Evolutionary conservation across 129 eudicot genomes (phyloP), one percentile per base, ranked within the genome.

Genomic region (Flaveria bidentis): DNA sequence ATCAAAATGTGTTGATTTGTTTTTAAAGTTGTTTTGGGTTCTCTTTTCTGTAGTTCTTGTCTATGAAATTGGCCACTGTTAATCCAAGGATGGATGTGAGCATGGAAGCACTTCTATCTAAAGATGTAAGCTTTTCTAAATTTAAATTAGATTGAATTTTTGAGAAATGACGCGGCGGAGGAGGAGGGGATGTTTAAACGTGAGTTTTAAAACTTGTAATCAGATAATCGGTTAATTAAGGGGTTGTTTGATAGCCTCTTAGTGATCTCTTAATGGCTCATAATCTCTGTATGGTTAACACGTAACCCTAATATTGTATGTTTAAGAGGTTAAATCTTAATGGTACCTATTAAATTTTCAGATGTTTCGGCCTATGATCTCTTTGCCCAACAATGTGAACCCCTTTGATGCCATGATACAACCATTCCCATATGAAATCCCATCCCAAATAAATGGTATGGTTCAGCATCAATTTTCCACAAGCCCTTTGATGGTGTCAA

Each of bases 61-160:
- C 98, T 26, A 92, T 92, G 98, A 92, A 92, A 83, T 80, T 90
- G 76, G 84, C 98, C 6, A 83, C 94, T 36, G 85, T 90, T 53
- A 86, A 88, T 86, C 98, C 98, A 14, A 86, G 96, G 69, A 84
- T 83, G 94, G 96, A 90, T 6, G 81, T 85, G 56, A 88, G 77
- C 77, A 78, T 85, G 86, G 98, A 92, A 83, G 72, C 90, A 74
- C 90, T 90, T 67, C 63, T 90, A 15, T 85, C 95, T 14, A 92
- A 87, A 81, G 93, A 87, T 79, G 97, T 92, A 86, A 87, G 97
- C 74, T 53, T 2, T 28, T 44, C 44, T 61, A 2, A 36, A 67
- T 57, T 78, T 78, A 49, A 33, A 71, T 63, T 3, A 2, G 18
- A 17, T 30, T 30, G 5, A 30, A 30, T 2, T 3, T 30, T 30